A percentile compares a stretch with the other conserved stretches of the same genome.
phyloP scores from a whole-genome alignment of 2,329 filamentous ascomycete genomes.

The Phialemonium atrogriseum region DNA sequence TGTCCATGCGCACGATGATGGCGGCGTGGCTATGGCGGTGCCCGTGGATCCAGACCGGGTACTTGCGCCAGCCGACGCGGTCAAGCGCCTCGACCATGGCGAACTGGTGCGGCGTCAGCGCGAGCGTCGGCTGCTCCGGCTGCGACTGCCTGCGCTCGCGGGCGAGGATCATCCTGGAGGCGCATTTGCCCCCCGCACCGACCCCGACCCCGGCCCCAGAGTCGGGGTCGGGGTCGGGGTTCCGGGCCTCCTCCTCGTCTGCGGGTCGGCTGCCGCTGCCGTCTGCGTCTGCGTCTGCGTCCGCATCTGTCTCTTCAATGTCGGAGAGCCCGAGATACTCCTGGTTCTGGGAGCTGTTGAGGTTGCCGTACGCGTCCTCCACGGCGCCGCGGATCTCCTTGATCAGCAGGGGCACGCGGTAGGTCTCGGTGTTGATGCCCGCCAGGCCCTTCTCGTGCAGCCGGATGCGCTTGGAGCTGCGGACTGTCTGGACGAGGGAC shows the following conservation, averaged over 20 bases:
- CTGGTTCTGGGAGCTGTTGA: slow-evolving; percentile 60
- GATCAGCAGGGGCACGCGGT: slow-evolving; percentile 63
- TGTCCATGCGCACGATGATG: slow-evolving; percentile 71
- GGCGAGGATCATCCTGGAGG: no score
- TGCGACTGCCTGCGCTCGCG: slow-evolving; percentile 32
- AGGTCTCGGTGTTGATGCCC: slow-evolving; percentile 59
- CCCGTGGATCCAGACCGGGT: slow-evolving; percentile 67
- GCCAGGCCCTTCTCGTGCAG: slow-evolving; percentile 65
- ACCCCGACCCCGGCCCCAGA: no score
- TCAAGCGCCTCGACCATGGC: slow-evolving; percentile 75
- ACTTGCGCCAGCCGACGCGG: slow-evolving; percentile 54
- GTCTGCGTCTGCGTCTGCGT: slow-evolving; percentile 9
- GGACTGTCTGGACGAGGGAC: slow-evolving; percentile 65
- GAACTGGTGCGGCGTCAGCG: slow-evolving; percentile 73
- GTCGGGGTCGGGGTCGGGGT: no score
- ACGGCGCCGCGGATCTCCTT: slow-evolving; percentile 68
- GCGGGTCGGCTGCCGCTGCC: no score
- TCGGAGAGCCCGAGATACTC: slow-evolving; percentile 56
- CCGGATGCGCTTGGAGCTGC: slow-evolving; percentile 65
- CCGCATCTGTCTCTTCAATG: slow-evolving; percentile 4
- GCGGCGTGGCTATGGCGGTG: slow-evolving; percentile 79
- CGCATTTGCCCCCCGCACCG: no score
- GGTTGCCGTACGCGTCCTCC: slow-evolving; percentile 67
- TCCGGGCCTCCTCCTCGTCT: not conserved
- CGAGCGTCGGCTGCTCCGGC: slow-evolving; percentile 59